These are phyloP conservation scores for Aspergillus transmontanensis DNA, from an alignment of 2,329 filamentous ascomycete genomes.

Conservation along the genomic window DNA sequence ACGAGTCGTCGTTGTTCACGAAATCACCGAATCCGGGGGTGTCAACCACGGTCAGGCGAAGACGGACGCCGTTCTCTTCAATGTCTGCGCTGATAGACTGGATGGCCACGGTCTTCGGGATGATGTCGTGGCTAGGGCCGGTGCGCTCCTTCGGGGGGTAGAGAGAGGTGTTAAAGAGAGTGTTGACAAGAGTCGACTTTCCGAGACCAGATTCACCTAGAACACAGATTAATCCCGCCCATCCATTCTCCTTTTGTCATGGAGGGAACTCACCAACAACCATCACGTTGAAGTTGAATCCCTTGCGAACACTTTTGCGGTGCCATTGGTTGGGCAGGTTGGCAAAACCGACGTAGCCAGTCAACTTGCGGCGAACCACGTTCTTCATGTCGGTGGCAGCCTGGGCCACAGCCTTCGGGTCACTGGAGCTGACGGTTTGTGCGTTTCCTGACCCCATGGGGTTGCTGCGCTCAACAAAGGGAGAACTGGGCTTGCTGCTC, in stretches of 20 bases:
- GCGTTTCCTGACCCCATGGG: constrained; percentile 55
- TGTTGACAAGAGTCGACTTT: constrained; percentile 99
- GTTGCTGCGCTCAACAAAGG: constrained; percentile 61
- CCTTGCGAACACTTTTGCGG: constrained; percentile 99
- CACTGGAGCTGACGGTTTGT: constrained; percentile 66
- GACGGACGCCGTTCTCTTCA: constrained; percentile 95
- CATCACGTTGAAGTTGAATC: constrained; percentile 99
- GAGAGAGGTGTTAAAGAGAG: constrained; percentile 97
- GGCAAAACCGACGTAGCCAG: constrained; percentile 97
- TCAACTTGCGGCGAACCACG: constrained; percentile 97
- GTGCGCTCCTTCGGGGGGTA: constrained; percentile 99
- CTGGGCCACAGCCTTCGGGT: constrained; percentile 60
- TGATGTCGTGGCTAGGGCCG: constrained; percentile 94
- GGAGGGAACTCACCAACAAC: constrained; percentile 80
- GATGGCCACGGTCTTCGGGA: constrained; percentile 95
- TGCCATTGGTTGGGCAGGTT: constrained; percentile 99
- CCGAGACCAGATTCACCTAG: constrained; percentile 97
- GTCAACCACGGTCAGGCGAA: constrained; percentile 94
- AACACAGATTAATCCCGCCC: not conserved
- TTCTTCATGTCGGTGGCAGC: constrained; percentile 77
- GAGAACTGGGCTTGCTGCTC: constrained; percentile 56
- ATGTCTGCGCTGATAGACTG: constrained; percentile 96
- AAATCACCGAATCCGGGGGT: constrained; percentile 98
- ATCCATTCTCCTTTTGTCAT: not conserved
- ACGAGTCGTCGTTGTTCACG: constrained; percentile 99